Evolutionary conservation across 176 grass and related monocot genomes (phyloP), one percentile per base, ranked within the genome.

Genomic region (Aegilops tauschii): DNA sequence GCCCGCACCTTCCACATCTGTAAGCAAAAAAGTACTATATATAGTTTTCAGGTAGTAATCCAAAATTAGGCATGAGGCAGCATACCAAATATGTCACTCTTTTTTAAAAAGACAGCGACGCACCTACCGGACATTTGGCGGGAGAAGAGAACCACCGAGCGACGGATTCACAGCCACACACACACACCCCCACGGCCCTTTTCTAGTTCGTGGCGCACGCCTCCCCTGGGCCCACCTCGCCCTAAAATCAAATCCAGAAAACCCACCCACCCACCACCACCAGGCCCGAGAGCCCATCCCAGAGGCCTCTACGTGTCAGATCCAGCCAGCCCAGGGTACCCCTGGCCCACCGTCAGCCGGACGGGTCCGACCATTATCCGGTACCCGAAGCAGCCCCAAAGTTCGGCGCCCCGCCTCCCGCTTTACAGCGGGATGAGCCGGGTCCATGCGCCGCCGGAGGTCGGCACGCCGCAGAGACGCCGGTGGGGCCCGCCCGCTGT

Each of bases 311-410:
- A 11, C 5, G 3, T 12, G 1, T 50, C 66, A 29, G 47, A 37
- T 6, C 8, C 18, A 1, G 7, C 56, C 7, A 59, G 56, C 56
- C 1, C 5, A 21, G 85, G 69, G 1, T 69, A 40, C 65, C 17
- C 47, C 1, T 0, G 0, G 16, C 85, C 89, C 49, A 85, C 21
- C n/a, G 77, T 91, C 82, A 14, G 81, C 37, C 16, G 23, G 0
- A 1, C 0, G 5, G 0, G 12, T 0, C 2, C 2, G 4, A 3
- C 40, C 0, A 0, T 0, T 8, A 6, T 4, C 4, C 0, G 5
- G 86, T 88, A 75, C 11, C 12, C 1, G 28, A 20, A 69, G 76
- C 21, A 14, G 5, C 14, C 3, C 13, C 0, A 16, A 20, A 69
- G 12, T 0, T 17, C 50, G 17, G 28, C 69, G 4, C 3, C 59